Conservation (phyloP, 768 basidiomycete genomes). For the Boletus rubescentipes region DNA sequence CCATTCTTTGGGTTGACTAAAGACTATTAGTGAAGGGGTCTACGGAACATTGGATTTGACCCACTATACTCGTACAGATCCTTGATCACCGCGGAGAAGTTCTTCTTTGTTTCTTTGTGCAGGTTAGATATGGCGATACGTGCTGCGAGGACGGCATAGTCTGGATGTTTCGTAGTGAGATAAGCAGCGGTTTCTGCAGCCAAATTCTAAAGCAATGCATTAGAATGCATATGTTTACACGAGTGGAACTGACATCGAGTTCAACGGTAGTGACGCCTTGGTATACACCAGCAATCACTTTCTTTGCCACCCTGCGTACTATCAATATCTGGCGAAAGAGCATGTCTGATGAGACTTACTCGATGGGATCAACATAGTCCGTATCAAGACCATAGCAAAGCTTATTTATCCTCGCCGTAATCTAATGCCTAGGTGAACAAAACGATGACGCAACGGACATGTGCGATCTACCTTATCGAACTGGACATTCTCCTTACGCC, state of each 20-base stretch:
- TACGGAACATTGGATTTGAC: slow-evolving; percentile 19
- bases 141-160: slow-evolving; percentile 97
- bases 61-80: slow-evolving; percentile 88
- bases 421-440: slow-evolving; percentile 44
- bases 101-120: slow-evolving; percentile 99
- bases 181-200: slow-evolving; percentile 97
- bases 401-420: slow-evolving; percentile 83
- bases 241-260: slow-evolving; percentile 72
- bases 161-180: slow-evolving; percentile 95
- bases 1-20: slow-evolving; percentile 95
- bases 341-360: slow-evolving; percentile 38
- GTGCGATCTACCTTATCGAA: slow-evolving; percentile 76
- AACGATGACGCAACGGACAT: slow-evolving; percentile 9
- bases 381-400: slow-evolving; percentile 95
- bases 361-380: slow-evolving; percentile 90
- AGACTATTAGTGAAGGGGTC: neutral
- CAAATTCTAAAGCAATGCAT: slow-evolving; percentile 66
- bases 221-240: slow-evolving; percentile 1
- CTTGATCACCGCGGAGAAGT: slow-evolving; percentile 86
- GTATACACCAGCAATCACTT: slow-evolving; percentile 91
- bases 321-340: slow-evolving; percentile 3
- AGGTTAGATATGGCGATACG: slow-evolving; percentile 98
- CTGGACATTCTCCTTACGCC: slow-evolving; percentile 88
- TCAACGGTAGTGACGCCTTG: slow-evolving; percentile 96
- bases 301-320: slow-evolving; percentile 71